Evolutionary conservation across 116 monocot genomes (phyloP), one percentile per base, ranked within the genome.

Genomic region (Phalaenopsis hybrid): DNA sequence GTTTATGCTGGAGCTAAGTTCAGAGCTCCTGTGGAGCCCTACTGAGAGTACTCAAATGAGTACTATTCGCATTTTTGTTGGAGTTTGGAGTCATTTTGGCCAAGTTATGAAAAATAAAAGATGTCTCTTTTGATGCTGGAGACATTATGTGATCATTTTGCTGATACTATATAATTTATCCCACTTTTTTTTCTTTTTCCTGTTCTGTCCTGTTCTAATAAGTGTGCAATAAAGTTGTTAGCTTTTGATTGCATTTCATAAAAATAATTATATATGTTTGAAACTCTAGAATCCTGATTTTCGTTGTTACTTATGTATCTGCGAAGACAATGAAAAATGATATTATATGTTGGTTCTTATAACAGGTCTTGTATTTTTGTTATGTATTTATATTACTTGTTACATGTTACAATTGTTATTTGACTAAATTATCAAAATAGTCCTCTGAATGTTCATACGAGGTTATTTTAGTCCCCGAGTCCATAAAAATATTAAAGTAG

Each of bases 1-100:
- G 86, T 92, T 28, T 94, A 94, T 79, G 94, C 94, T 12, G 94
- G 94, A 67, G 87, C 74, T 9, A 94, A 90, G 85, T 94, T 94
- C 89, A 79, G 94, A 37, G 83, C 90, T 28, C 94, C 94, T 49
- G 94, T 92, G 10, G 92, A 87, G 67, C 94, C 94, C 9, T 94
- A 92, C 83, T 92, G 9, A 28, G 28, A 72, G 37, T 4, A 23
- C 6, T 2, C 25, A 63, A 83, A 45, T 83, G 44, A 9, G 74
- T 23, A 23, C 8, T 28, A 13, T 72, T 72, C 37, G 72, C 72
- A 41, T 41, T 37, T 17, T 37, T 41, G 37, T 72, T 72, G 72
- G 72, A 31, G 11, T 72, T 41, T 31, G 31, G 72, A 72, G 37
- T 8, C 72, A 9, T 0, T 72, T 41, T 72, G 28, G 28, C 23